Percentiles rank a stretch among this genome's conserved stretches.
Conservation (phyloP, 495 filamentous ascomycete species). For the Pyrenopolyporus hunteri region DNA sequence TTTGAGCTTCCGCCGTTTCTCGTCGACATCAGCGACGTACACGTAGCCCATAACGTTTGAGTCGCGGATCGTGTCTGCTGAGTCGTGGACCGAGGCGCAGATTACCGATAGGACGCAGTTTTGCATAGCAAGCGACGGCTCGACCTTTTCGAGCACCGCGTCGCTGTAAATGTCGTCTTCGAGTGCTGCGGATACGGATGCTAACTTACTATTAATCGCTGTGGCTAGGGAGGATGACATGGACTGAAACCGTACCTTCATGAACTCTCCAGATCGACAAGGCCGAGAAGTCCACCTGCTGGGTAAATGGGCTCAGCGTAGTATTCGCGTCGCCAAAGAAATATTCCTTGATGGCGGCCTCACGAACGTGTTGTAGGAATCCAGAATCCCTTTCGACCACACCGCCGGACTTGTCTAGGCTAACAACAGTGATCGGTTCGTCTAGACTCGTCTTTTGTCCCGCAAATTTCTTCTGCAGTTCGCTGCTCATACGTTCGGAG, state of each 20-base stretch:
- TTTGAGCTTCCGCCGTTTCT: conserved; percentile 78
- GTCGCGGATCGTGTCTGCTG: conserved; percentile 74
- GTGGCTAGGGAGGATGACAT: background rate
- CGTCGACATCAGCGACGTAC: conserved; percentile 89
- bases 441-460: conserved; percentile 63
- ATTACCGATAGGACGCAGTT: conserved; percentile 81
- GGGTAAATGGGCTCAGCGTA: conserved; percentile 83
- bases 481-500: conserved; percentile 79
- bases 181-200: conserved; percentile 7
- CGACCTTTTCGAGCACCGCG: conserved; percentile 61
- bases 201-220: conserved; percentile 13
- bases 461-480: conserved; percentile 75
- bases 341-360: conserved; percentile 83
- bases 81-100: conserved; percentile 68
- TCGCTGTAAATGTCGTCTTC: conserved; percentile 38
- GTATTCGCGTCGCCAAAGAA: conserved; percentile 85
- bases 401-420: conserved; percentile 85
- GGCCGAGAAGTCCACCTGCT: conserved; percentile 75
- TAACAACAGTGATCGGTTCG: conserved; percentile 74
- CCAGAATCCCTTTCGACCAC: conserved; percentile 79
- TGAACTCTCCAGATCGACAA: conserved; percentile 70
- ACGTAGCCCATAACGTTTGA: conserved; percentile 91
- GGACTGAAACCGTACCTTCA: conserved; percentile 51
- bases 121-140: conserved; percentile 64
- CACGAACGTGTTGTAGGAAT: conserved; percentile 72